These are phyloP conservation scores for Filobasidium floriforme DNA, from an alignment of 768 basidiomycete species.

Conservation along the genomic window DNA sequence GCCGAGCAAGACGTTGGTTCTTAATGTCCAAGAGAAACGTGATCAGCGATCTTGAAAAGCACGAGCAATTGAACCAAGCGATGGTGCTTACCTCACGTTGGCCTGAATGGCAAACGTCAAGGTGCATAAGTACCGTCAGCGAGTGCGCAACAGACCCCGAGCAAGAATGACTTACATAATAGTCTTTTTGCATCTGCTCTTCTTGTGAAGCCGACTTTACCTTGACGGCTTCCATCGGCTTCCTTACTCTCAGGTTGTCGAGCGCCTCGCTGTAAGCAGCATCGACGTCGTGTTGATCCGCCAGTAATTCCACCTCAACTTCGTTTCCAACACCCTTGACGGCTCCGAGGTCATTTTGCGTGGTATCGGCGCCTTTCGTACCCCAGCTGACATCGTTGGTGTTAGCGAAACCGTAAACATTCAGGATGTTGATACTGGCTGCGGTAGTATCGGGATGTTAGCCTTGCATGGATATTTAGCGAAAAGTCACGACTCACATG, in stretches of 20 bases:
- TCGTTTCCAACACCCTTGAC: conserved; percentile 64
- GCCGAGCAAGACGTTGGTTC: conserved; percentile 35
- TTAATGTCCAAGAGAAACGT: neutral
- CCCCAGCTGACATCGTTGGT: conserved; percentile 54
- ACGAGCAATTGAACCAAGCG: neutral
- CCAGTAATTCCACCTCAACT: conserved; percentile 79
- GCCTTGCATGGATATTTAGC: neutral
- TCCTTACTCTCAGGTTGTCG: conserved; percentile 59
- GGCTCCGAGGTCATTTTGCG: conserved; percentile 70
- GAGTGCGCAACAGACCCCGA: conserved; percentile 1
- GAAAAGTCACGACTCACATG: conserved; percentile 46
- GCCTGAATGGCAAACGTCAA: conserved; percentile 41
- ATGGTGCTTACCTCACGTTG: conserved; percentile 35
- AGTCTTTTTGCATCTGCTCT: conserved; percentile 43
- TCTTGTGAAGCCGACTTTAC: conserved; percentile 37
- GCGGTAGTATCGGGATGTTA: neutral
- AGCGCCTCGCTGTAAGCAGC: conserved; percentile 77
- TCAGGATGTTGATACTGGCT: conserved; percentile 39
- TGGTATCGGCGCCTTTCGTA: conserved; percentile 76
- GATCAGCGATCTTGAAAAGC: neutral
- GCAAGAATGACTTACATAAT: conserved; percentile 31
- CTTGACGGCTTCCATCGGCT: conserved; percentile 45
- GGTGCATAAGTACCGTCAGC: neutral
- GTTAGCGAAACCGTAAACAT: conserved; percentile 49
- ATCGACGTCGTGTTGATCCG: conserved; percentile 73